Base-by-base conservation (phyloP, 1,284 basidiomycete species). In the Vanrija humicola region DNA sequence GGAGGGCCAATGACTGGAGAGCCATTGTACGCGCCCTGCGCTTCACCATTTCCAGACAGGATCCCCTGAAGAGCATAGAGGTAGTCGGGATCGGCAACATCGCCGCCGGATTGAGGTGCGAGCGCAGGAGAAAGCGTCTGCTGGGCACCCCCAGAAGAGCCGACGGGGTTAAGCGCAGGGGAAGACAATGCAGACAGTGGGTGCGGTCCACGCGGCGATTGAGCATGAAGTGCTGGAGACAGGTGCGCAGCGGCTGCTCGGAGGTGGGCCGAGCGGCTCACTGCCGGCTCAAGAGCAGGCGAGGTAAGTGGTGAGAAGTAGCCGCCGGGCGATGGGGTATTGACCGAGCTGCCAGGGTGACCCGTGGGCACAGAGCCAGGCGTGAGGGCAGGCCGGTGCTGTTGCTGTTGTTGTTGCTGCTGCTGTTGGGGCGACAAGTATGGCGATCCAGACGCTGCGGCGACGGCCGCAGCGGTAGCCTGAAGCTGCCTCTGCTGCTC, bases 281-380 rank as follows among this genome's bases (percentile, higher is more conserved):
- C 63, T 16, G 61, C 58, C 1, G 82, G 80, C 40, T 78, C 77
- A 6, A 84, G 73, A 1, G 82, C 83, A 0, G 83, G 83, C 6
- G 82, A 83, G 1, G 81, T 81, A 40, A 84, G 68, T 1, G 82
- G 82, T 4, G 82, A 82, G 65, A 84, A 82, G 66, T 81, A 79
- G 38, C 55, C 48, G 9, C 80, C 80, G 1, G 70, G 68, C 2
- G 61, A 66, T 29, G 64, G 66, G 9, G 62, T 69, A 23, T 28
- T 58, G 34, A 56, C 55, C 5, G 38, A 48, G 14, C 59, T 60
- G 9, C 34, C 34, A 14, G 34, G 34, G 34, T 34, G 43, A 49
- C 26, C 56, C 62, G 38, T 62, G 59, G 9, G 59, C 26, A 19
- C 48, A 19, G 21, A 38, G 5, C 65, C 68, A 0, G 67, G 66